Evolutionary conservation across 257 asterid genomes (phyloP).

Genomic region (Cruciata laevipes): DNA sequence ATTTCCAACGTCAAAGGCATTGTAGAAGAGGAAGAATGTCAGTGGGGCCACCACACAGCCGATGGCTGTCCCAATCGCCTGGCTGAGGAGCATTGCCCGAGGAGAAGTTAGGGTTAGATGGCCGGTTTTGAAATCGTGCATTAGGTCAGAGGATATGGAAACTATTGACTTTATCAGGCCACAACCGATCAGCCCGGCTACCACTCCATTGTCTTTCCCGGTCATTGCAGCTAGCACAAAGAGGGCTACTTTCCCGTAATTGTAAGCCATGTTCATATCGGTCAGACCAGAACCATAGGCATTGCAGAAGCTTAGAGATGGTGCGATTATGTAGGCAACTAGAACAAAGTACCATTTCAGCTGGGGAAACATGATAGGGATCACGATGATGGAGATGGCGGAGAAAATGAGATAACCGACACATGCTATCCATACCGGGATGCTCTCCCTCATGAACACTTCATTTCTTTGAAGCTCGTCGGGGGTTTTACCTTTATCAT

Average conservation of each 20-base stretch:
- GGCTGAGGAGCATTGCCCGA: conserved; percentile 34
- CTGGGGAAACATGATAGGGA: conserved; percentile 32
- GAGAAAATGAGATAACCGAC: conserved; percentile 24
- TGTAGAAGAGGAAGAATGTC: conserved; percentile 31
- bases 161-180: conserved; percentile 35
- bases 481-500: conserved; percentile 9
- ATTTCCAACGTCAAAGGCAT: conserved; percentile 28
- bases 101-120: conserved; percentile 36
- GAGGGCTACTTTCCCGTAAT: conserved; percentile 36
- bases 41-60: conserved; percentile 34
- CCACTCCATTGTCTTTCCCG: conserved; percentile 31
- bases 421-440: conserved; percentile 27
- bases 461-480: conserved; percentile 23
- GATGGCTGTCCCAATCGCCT: conserved; percentile 28
- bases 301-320: conserved; percentile 39
- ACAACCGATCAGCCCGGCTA: conserved; percentile 36
- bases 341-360: conserved; percentile 33
- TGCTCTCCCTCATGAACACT: conserved; percentile 31
- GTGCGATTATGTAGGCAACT: conserved; percentile 32
- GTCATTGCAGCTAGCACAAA: conserved; percentile 31
- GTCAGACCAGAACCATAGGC: conserved; percentile 42
- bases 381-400: conserved; percentile 22
- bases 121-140: conserved; percentile 40
- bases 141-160: conserved; percentile 28
- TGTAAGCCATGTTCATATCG: conserved; percentile 39